Conservation (phyloP, 2,329 filamentous ascomycete species). For the Xylariaceae sp. region DNA sequence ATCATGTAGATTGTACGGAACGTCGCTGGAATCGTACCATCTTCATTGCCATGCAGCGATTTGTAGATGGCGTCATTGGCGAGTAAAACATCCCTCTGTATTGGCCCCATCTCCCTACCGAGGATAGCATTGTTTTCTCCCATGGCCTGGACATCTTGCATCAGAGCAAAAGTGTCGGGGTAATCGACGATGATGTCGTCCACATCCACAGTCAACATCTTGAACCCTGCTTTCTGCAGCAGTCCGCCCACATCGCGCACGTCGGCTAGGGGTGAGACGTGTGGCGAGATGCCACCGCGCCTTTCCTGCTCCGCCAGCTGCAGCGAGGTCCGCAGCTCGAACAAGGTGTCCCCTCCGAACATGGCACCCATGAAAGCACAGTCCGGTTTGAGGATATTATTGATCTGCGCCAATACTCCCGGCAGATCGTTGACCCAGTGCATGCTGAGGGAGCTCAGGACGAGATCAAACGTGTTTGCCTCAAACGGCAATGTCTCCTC, state of each 20-base stretch:
- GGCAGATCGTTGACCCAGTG: conserved; percentile 99
- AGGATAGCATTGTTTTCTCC: conserved; percentile 87
- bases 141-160: conserved; percentile 94
- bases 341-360: conserved; percentile 91
- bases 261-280: conserved; percentile 86
- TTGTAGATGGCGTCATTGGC: conserved; percentile 86
- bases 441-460: conserved; percentile 79
- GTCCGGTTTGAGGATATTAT: conserved; percentile 81
- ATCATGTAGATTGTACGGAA: conserved; percentile 98
- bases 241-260: conserved; percentile 86
- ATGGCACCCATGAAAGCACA: conserved; percentile 90
- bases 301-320: conserved; percentile 89
- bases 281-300: conserved; percentile 82
- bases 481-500: conserved; percentile 71
- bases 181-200: conserved; percentile 97
- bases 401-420: conserved; percentile 74
- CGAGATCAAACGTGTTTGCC: conserved; percentile 74
- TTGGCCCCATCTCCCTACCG: conserved; percentile 70
- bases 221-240: conserved; percentile 81
- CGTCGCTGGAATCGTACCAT: conserved; percentile 74
- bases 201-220: conserved; percentile 91
- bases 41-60: conserved; percentile 75
- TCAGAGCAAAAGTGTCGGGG: conserved; percentile 79
- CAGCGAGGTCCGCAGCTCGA: conserved; percentile 84
- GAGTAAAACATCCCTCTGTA: conserved; percentile 75